Percentiles rank a stretch among this genome's conserved stretches.
Conservation (phyloP, 768 basidiomycete genomes). For the Dacryopinax spathularia region DNA sequence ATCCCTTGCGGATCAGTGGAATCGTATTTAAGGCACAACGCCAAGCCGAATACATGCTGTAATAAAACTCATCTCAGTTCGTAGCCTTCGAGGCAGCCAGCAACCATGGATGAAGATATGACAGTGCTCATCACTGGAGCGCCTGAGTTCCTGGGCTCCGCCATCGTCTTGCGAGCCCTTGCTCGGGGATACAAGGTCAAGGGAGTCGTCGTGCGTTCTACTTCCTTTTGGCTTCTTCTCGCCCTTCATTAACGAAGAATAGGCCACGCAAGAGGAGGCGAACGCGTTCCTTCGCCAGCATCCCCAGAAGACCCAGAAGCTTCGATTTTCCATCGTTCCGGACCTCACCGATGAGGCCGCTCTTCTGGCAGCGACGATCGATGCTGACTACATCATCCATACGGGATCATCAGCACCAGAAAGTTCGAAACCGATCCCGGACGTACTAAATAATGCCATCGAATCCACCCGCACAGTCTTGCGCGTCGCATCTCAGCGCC, state of each 20-base stretch:
- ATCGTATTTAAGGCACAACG: too few relatives aligned
- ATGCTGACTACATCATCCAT: neutral
- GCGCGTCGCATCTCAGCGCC: neutral
- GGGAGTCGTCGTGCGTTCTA: neutral
- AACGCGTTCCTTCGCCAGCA: neutral
- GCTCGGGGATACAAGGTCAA: neutral
- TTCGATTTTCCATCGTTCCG: neutral
- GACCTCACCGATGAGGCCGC: neutral
- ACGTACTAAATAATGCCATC: neutral
- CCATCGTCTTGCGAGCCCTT: neutral
- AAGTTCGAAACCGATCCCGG: neutral
- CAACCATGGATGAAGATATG: neutral
- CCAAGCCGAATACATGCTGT: neutral
- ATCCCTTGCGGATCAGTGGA: too few relatives aligned
- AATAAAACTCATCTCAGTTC: neutral
- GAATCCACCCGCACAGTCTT: neutral
- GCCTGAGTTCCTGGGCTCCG: neutral
- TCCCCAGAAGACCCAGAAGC: neutral
- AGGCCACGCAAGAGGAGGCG: neutral
- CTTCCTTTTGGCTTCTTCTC: neutral
- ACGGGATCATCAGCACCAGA: neutral
- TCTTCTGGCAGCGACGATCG: neutral
- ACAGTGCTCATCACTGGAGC: conserved; percentile 5
- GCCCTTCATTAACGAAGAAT: neutral
- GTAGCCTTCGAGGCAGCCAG: neutral